phyloP scores from a whole-genome alignment of 345 rosid species.

The Raphanus sativus region DNA sequence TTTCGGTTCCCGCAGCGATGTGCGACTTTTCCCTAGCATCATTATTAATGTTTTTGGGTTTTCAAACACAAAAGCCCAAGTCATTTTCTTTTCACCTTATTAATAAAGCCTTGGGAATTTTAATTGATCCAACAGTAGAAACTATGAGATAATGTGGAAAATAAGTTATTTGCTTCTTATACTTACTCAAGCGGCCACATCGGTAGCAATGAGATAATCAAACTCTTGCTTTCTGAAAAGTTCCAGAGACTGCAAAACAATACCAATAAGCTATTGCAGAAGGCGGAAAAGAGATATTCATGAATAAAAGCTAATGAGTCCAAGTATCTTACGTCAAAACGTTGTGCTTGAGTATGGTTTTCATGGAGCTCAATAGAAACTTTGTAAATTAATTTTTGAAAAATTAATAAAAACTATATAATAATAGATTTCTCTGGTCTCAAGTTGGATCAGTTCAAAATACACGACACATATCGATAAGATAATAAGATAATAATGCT shows the following conservation, averaged over 20 bases:
- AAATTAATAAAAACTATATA: too few relatives aligned
- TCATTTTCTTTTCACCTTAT: too few relatives aligned
- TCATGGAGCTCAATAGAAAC: constrained; percentile 72
- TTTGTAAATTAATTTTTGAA: too few relatives aligned
- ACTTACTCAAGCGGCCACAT: constrained; percentile 97
- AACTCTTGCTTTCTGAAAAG: constrained; percentile 88
- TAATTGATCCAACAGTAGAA: not conserved
- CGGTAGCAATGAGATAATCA: constrained; percentile 92
- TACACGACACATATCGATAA: too few relatives aligned
- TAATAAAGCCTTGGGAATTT: too few relatives aligned
- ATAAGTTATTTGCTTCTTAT: not conserved
- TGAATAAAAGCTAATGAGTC: not conserved
- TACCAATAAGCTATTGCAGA: constrained; percentile 18
- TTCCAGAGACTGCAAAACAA: constrained; percentile 73
- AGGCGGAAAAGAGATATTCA: not conserved
- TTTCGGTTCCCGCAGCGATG: too few relatives aligned
- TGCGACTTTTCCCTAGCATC: too few relatives aligned
- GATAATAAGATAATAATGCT: too few relatives aligned
- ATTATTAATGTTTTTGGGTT: too few relatives aligned
- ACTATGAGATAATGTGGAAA: constrained; percentile 4
- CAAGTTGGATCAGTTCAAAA: too few relatives aligned
- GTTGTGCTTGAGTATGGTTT: constrained; percentile 94
- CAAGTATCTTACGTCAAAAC: constrained; percentile 76
- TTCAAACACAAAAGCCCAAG: too few relatives aligned
- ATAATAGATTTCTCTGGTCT: too few relatives aligned